Percentiles rank a stretch among this genome's conserved stretches.
phyloP scores from a whole-genome alignment of 257 asterid genomes.

The Echium plantagineum region DNA sequence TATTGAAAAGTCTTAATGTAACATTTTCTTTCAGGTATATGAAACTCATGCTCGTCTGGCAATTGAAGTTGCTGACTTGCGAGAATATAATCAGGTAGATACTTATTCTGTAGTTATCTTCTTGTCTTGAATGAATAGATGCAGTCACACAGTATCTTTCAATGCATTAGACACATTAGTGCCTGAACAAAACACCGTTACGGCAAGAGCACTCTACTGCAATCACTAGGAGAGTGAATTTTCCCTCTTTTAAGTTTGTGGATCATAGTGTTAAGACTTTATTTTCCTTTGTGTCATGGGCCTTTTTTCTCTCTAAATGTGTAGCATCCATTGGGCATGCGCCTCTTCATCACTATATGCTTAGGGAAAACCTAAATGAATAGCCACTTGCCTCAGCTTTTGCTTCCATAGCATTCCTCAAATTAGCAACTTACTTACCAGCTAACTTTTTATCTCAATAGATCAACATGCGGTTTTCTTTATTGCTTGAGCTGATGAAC shows the following conservation, averaged over 20 bases:
- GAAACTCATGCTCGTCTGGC: constrained; percentile 98
- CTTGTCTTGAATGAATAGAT: neutral
- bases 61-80: constrained; percentile 83
- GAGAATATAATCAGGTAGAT: constrained; percentile 91
- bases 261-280: neutral
- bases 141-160: neutral
- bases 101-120: constrained; percentile 2
- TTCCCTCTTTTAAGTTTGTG: neutral
- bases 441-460: neutral
- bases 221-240: neutral
- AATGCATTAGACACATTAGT: neutral
- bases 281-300: too few relatives aligned
- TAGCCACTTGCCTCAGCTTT: neutral
- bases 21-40: constrained; percentile 58
- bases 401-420: neutral
- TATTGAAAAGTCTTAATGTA: neutral
- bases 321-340: neutral
- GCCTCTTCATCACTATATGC: neutral
- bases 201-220: neutral
- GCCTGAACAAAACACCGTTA: neutral
- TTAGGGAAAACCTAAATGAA: neutral
- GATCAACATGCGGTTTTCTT: neutral
- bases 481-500: neutral
- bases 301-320: too few relatives aligned
- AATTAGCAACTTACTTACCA: neutral